phyloP scores from a whole-genome alignment of 192 early-diverging fungal species.

The Podila verticillata region DNA sequence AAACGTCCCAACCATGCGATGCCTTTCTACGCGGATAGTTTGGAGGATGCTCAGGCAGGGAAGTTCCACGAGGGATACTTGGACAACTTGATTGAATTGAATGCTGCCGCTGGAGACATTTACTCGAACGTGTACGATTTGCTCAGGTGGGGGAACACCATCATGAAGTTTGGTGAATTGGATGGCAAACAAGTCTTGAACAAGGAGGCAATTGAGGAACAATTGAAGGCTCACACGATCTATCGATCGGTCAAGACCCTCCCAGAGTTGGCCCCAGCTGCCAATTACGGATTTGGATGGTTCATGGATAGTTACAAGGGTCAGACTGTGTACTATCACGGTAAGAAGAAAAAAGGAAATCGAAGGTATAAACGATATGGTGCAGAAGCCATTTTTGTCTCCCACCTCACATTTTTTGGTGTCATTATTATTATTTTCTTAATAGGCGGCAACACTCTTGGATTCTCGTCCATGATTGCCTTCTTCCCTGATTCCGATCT shows the following conservation, averaged over 20 bases:
- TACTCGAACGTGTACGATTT: slow-evolving; percentile 1
- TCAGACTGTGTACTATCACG: slow-evolving; percentile 11
- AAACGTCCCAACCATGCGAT: slow-evolving; percentile 11
- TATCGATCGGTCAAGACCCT: not conserved
- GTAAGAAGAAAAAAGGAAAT: slow-evolving; percentile 5
- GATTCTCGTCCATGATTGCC: slow-evolving; percentile 14
- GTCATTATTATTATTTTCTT: not conserved
- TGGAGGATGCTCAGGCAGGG: slow-evolving; percentile 33
- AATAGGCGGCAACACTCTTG: slow-evolving; percentile 17
- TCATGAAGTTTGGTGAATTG: slow-evolving; percentile 14
- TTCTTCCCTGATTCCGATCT: slow-evolving; percentile 30
- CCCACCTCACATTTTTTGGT: not conserved
- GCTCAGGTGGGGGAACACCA: not conserved
- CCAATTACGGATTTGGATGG: slow-evolving; percentile 6
- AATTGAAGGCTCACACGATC: slow-evolving; percentile 8
- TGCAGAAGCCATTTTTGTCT: not conserved
- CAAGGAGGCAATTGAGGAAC: slow-evolving; percentile 3
- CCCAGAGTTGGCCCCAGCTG: slow-evolving; percentile 5
- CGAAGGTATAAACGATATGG: slow-evolving; percentile 10
- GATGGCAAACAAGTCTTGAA: slow-evolving; percentile 13
- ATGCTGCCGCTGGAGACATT: slow-evolving; percentile 7
- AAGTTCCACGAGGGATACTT: slow-evolving; percentile 9
- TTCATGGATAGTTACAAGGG: slow-evolving; percentile 12
- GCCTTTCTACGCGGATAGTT: slow-evolving; percentile 3
- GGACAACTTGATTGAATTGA: not conserved